phyloP scores from a whole-genome alignment of 306 rosid species.

The Vigna radiata region DNA sequence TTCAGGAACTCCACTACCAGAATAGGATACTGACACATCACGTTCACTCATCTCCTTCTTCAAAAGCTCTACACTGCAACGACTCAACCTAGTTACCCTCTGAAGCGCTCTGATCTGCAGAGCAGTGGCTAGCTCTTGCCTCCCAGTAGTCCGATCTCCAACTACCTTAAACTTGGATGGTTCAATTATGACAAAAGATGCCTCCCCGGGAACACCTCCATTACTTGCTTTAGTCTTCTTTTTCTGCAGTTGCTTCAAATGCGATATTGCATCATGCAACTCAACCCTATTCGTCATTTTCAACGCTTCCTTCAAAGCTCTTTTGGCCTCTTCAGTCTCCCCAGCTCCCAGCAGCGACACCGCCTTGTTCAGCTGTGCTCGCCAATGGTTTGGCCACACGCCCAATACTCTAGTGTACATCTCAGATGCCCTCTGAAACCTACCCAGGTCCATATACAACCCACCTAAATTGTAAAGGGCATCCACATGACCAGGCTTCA shows the following conservation, averaged over 20 bases:
- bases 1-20: constrained; percentile 85
- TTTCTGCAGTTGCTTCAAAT: constrained; percentile 94
- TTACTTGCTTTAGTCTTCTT: constrained; percentile 72
- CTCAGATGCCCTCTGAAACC: constrained; percentile 98
- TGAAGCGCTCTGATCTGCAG: constrained; percentile 86
- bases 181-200: constrained; percentile 66
- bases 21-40: constrained; percentile 86
- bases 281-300: constrained; percentile 99
- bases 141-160: constrained; percentile 77
- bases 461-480: constrained; percentile 97
- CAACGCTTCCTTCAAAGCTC: constrained; percentile 91
- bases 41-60: constrained; percentile 89
- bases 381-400: constrained; percentile 98
- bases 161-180: constrained; percentile 71
- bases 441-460: constrained; percentile 90
- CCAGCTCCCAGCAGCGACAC: constrained; percentile 94
- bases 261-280: constrained; percentile 93
- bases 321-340: constrained; percentile 91
- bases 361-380: constrained; percentile 98
- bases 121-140: constrained; percentile 73
- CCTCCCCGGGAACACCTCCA: constrained; percentile 69
- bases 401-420: constrained; percentile 95
- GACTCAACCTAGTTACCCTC: constrained; percentile 87
- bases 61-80: constrained; percentile 81
- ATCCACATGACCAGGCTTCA: constrained; percentile 93